A percentile compares a stretch with the other conserved stretches of the same genome.
phyloP scores from a whole-genome alignment of 371 early-diverging fungal genomes.

The Funneliformis caledonium region DNA sequence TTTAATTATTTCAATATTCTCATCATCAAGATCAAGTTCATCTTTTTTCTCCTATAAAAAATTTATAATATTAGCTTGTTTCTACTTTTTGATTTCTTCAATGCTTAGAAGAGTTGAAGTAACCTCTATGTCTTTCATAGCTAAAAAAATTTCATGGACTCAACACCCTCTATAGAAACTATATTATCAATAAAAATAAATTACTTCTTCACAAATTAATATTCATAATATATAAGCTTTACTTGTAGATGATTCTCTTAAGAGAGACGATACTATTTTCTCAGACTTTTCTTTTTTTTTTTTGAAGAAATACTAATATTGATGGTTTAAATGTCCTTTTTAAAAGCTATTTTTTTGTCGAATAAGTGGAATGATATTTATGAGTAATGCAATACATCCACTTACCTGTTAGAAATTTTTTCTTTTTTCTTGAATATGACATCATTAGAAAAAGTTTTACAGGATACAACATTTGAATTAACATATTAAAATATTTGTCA shows the following conservation, averaged over 20 bases:
- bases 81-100: background rate
- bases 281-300: too few species aligned
- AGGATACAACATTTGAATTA: too few species aligned
- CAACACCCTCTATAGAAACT: constrained; percentile 15
- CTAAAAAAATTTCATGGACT: background rate
- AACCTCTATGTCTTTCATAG: background rate
- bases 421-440: too few species aligned
- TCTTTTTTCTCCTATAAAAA: background rate
- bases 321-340: too few species aligned
- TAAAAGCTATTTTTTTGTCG: too few species aligned
- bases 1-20: background rate
- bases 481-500: too few species aligned
- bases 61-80: background rate
- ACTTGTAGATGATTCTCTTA: background rate
- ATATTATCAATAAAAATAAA: constrained; percentile 1
- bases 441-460: too few species aligned
- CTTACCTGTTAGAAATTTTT: too few species aligned
- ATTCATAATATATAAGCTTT: constrained; percentile 21
- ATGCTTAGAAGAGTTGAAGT: background rate
- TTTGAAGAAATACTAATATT: too few species aligned
- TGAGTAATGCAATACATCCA: too few species aligned
- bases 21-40: background rate
- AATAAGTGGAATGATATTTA: too few species aligned
- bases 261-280: too few species aligned
- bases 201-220: constrained; percentile 23